Base-by-base conservation (phyloP, 768 basidiomycete species). In the Termitomyces sp. region DNA sequence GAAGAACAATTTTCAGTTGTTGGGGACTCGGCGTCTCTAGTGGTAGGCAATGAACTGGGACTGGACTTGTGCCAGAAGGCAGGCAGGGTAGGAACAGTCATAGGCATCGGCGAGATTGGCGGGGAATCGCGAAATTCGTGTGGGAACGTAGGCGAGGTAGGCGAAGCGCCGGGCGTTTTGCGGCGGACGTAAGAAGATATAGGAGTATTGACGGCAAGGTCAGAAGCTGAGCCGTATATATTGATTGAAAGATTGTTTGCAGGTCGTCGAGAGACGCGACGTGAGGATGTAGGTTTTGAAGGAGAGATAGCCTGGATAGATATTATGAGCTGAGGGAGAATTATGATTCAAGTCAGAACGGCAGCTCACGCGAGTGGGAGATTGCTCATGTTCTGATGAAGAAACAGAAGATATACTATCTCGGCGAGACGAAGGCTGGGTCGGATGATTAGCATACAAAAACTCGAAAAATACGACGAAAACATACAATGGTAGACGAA, bases 101-200 rank as follows among this genome's bases (percentile, higher is more conserved):
- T 79, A 15, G 85, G 84, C 64, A 76, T 75, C 44, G 75, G 74
- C 28, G 72, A 69, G 15, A 59, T 62, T 18, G 75, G 67, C 26
- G 73, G 70, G 59, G 76, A 75, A 66, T 71, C 70, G 62, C 72
- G 69, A 64, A 70, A 70, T 64, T 75, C 76, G 51, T 71, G 78
- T 54, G 80, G 75, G 68, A 88, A 89, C 12, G 81, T 81, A 13
- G 87, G 81, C 2, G 85, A 83, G 16, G 82, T 84, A 0, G 89
- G 88, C 12, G 90, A 89, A 39, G 81, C 78, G 57, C 84, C 83
- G 29, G 90, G 89, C 1, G 88, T 89, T 72, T 85, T 88, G 60
- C 90, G 84, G 61, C 90, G 88, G 44, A 88, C 85, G 58, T 87
- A 92, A 39, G 82, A 80, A 28, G 90, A 92, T 55, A 92, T 92